Evolutionary conservation across 257 asterid genomes (phyloP).

Genomic region (Primulina eburnea): DNA sequence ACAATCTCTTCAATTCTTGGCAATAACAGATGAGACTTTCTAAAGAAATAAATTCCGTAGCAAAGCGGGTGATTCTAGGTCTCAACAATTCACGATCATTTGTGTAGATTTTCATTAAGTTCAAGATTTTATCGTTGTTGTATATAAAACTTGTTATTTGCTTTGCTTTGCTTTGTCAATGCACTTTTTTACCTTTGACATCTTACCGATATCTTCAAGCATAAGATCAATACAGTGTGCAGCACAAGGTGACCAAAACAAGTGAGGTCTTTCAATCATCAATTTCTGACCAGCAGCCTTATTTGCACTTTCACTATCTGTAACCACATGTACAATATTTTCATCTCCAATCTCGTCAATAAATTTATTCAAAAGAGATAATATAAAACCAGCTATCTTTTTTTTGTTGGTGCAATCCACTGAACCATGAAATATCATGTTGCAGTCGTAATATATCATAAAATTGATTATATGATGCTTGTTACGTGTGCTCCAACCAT

Average conservation of each 20-base stretch:
- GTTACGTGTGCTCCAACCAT: too few species aligned
- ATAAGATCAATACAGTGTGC: constrained; percentile 2
- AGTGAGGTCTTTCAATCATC: neutral
- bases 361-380: neutral
- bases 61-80: neutral
- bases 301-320: constrained; percentile 5
- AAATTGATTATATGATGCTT: too few species aligned
- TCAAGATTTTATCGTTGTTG: constrained; percentile 2
- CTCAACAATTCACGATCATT: neutral
- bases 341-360: neutral
- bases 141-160: neutral
- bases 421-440: too few species aligned
- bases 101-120: neutral
- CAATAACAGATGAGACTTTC: neutral
- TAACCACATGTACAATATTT: neutral
- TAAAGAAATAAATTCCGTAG: neutral
- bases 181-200: neutral
- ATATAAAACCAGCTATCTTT: neutral
- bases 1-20: neutral
- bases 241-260: neutral
- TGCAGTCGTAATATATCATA: too few species aligned
- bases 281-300: neutral
- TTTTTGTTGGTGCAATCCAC: neutral
- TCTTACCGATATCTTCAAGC: neutral
- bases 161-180: neutral